A percentile compares a stretch with the other conserved stretches of the same genome.
phyloP scores from a whole-genome alignment of 208 protist genomes.

The Crithidia expoeki region DNA sequence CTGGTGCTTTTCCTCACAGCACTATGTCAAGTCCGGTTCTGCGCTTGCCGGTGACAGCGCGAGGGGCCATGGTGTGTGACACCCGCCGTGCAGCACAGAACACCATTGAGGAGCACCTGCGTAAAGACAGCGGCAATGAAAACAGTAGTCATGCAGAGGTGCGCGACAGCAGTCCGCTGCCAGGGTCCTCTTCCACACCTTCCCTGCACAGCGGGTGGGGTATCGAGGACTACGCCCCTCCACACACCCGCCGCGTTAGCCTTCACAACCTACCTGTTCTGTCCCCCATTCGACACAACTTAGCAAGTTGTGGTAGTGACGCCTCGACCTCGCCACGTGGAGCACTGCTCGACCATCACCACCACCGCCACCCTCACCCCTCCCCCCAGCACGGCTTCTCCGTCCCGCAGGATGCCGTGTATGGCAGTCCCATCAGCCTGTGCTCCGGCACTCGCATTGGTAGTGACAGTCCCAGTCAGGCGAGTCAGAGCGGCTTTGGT shows the following conservation, averaged over 20 bases:
- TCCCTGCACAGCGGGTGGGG: not conserved
- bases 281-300: not conserved
- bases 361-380: no score
- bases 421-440: not conserved
- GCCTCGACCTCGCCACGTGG: not conserved
- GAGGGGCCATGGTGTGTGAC: not conserved
- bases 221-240: conserved; percentile 13
- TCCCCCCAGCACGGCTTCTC: no score
- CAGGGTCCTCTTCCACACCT: not conserved
- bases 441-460: not conserved
- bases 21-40: not conserved
- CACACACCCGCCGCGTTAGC: conserved; percentile 1
- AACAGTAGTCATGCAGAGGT: not conserved
- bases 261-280: not conserved
- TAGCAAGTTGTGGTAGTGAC: conserved; percentile 1
- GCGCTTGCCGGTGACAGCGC: not conserved
- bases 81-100: conserved; percentile 1
- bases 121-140: not conserved
- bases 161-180: not conserved
- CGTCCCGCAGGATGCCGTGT: not conserved
- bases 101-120: not conserved
- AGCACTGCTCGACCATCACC: not conserved
- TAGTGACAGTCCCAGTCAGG: not conserved
- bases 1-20: not conserved
- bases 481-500: not conserved